Evolutionary conservation across 2,329 filamentous ascomycete species (phyloP).

Genomic region (Colletotrichum graminicola): DNA sequence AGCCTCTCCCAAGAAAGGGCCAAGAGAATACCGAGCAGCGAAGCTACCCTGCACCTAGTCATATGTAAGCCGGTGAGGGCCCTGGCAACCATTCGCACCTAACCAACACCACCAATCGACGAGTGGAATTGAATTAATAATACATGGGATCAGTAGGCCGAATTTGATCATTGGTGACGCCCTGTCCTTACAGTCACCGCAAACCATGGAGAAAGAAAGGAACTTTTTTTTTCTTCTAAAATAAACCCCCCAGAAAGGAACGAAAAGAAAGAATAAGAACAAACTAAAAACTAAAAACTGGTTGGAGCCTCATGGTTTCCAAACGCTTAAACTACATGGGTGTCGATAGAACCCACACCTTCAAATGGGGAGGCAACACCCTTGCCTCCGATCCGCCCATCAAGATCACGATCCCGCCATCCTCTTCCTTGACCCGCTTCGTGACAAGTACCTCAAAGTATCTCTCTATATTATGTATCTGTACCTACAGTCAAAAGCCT

Average conservation of each 20-base stretch:
- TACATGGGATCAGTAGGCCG: not conserved
- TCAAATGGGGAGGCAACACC: constrained; percentile 1
- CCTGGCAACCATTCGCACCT: not conserved
- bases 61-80: not conserved
- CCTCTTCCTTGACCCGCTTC: not conserved
- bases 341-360: not conserved
- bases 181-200: too few species aligned
- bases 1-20: not conserved
- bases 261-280: not conserved
- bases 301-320: not conserved
- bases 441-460: not conserved
- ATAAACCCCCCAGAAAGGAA: too few species aligned
- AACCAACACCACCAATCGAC: not conserved
- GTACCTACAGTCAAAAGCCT: not conserved
- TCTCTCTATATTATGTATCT: too few species aligned
- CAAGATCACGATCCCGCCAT: constrained; percentile 31
- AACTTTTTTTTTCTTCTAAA: too few species aligned
- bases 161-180: not conserved
- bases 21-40: not conserved
- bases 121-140: not conserved
- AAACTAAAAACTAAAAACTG: not conserved
- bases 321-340: not conserved
- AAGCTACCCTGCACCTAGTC: not conserved
- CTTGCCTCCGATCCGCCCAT: constrained; percentile 35
- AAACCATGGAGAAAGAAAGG: not conserved